Evolutionary conservation across 139 green algal genomes (phyloP).

Genomic region (Tetradesmus lagerheimii): DNA sequence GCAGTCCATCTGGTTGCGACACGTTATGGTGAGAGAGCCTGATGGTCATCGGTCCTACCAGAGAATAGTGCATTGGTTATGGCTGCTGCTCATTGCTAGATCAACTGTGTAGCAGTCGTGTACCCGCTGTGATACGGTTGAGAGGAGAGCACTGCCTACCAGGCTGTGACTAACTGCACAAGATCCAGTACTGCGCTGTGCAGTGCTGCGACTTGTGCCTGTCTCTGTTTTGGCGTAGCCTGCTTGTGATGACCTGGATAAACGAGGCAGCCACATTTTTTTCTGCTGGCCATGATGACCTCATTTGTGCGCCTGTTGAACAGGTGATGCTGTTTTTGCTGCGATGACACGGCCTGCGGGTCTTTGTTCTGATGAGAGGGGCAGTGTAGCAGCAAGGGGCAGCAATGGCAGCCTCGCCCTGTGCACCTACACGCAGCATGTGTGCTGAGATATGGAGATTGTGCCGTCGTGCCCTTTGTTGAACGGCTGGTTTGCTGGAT

Average conservation of each 20-base stretch:
- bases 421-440: neutral
- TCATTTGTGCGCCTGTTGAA: too few relatives aligned
- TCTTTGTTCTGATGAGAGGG: too few relatives aligned
- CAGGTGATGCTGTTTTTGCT: too few relatives aligned
- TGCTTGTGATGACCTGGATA: too few relatives aligned
- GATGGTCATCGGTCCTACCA: neutral
- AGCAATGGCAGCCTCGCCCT: neutral
- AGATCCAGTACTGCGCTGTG: neutral
- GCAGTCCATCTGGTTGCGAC: neutral
- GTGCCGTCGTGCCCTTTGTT: neutral
- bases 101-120: neutral
- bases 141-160: neutral
- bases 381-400: too few relatives aligned
- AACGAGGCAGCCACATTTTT: too few relatives aligned
- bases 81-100: neutral
- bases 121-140: neutral
- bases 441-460: neutral
- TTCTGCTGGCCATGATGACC: neutral
- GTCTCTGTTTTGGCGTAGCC: neutral
- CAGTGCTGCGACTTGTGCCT: neutral
- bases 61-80: neutral
- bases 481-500: too few relatives aligned
- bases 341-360: too few relatives aligned
- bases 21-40: neutral
- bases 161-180: neutral